Evolutionary conservation across 352 stramenopile genomes (phyloP).

Genomic region (Salisapilia sapeloensis): DNA sequence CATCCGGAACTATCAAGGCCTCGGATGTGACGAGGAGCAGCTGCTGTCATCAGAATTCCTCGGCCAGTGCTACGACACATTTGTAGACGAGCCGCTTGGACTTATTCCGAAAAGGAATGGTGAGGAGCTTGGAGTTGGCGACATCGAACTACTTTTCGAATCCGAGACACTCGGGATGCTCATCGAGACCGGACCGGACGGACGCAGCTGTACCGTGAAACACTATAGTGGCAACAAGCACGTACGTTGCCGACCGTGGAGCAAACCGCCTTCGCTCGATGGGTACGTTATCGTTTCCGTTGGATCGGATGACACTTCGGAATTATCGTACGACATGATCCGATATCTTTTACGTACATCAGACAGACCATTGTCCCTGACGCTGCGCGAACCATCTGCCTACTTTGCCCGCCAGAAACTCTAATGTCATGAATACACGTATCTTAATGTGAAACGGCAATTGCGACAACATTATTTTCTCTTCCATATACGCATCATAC

Average conservation of each 20-base stretch:
- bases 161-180: conserved; percentile 33
- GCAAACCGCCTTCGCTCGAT: conserved; percentile 7
- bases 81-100: conserved; percentile 32
- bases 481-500: no score
- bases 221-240: conserved; percentile 22
- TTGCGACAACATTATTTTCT: no score
- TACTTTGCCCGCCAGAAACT: no score
- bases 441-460: no score
- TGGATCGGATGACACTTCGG: conserved; percentile 41
- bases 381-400: conserved; percentile 58
- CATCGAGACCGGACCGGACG: conserved; percentile 68
- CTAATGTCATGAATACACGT: no score
- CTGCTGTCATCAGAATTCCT: conserved; percentile 17
- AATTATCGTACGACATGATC: conserved; percentile 42
- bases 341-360: conserved; percentile 59
- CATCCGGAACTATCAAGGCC: conserved; percentile 46
- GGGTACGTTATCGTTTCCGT: conserved; percentile 62
- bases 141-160: conserved; percentile 51
- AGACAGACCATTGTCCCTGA: conserved; percentile 34
- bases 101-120: conserved; percentile 30
- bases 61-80: conserved; percentile 43
- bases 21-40: conserved; percentile 17
- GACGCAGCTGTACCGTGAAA: conserved; percentile 45
- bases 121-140: conserved; percentile 16
- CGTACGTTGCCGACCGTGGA: conserved; percentile 28